Evolutionary conservation across 2,329 filamentous ascomycete species (phyloP).

Genomic region (Zymoseptoria crescenta): DNA sequence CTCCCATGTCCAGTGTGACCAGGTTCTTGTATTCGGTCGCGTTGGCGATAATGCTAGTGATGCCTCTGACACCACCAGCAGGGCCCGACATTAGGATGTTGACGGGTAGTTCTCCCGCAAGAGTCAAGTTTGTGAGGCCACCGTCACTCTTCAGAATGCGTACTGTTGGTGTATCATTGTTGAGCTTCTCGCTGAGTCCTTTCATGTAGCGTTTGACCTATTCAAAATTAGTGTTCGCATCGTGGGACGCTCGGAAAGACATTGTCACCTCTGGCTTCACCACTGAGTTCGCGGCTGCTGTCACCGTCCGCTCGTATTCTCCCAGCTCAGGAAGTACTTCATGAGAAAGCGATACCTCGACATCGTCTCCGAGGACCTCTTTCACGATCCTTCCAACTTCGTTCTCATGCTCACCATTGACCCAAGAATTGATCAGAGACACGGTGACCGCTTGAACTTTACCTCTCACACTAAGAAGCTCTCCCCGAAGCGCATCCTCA

Average conservation of each 20-base stretch:
- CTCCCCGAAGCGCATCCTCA: slow-evolving; percentile 15
- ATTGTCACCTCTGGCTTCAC: slow-evolving; percentile 18
- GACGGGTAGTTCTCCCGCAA: slow-evolving; percentile 20
- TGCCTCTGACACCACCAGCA: slow-evolving; percentile 21
- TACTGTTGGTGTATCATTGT: slow-evolving; percentile 17
- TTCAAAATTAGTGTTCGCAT: not conserved
- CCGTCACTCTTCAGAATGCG: slow-evolving; percentile 24
- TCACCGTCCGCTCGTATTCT: slow-evolving; percentile 23
- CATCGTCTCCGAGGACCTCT: slow-evolving; percentile 19
- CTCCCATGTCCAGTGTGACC: slow-evolving; percentile 23
- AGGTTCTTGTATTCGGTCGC: slow-evolving; percentile 22
- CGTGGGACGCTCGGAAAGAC: not conserved
- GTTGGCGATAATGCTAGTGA: slow-evolving; percentile 23
- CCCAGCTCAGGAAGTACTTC: slow-evolving; percentile 23
- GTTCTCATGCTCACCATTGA: slow-evolving; percentile 20
- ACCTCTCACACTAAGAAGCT: slow-evolving; percentile 21
- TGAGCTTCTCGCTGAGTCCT: slow-evolving; percentile 20
- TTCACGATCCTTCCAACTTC: slow-evolving; percentile 20
- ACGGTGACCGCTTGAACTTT: slow-evolving; percentile 23
- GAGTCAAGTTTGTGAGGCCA: slow-evolving; percentile 19
- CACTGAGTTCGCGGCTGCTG: slow-evolving; percentile 21
- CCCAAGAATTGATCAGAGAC: slow-evolving; percentile 22
- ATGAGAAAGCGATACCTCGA: slow-evolving; percentile 21
- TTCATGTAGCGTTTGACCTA: slow-evolving; percentile 19
- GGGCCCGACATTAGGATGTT: slow-evolving; percentile 24